phyloP scores from a whole-genome alignment of 2,329 filamentous ascomycete genomes.

The Macrophomina phaseolina region DNA sequence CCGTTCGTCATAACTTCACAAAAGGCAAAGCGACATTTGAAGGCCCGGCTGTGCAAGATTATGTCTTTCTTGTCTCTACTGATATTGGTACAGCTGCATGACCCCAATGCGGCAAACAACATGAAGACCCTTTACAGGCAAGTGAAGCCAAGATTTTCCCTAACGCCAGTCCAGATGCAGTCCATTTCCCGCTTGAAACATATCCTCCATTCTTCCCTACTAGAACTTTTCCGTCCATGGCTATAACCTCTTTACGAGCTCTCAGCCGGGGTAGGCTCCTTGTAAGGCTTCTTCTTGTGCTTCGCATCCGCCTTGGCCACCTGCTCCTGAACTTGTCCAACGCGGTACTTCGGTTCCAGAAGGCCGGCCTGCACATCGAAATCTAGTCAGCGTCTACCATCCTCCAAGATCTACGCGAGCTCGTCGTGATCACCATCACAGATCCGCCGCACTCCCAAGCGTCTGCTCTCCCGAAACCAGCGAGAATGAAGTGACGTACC shows the following conservation, averaged over 20 bases:
- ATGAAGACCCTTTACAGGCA: not conserved
- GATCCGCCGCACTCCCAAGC: no score
- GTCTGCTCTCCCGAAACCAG: not conserved
- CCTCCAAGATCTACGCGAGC: not conserved
- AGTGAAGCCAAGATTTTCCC: not conserved
- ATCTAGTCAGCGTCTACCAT: not conserved
- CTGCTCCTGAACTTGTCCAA: conserved; percentile 40
- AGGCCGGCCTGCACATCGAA: conserved; percentile 38
- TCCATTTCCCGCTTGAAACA: not conserved
- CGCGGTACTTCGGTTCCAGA: conserved; percentile 44
- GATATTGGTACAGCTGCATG: conserved; percentile 18
- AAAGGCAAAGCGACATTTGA: no score
- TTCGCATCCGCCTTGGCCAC: conserved; percentile 38
- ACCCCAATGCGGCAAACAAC: conserved; percentile 7
- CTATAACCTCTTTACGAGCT: not conserved
- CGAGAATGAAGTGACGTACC: conserved; percentile 56
- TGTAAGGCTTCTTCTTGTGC: not conserved
- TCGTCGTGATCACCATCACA: no score
- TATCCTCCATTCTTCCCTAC: not conserved
- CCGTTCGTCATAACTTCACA: no score
- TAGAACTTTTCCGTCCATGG: not conserved
- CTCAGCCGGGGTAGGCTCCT: not conserved
- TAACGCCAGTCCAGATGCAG: conserved; percentile 21
- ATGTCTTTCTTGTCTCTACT: conserved; percentile 2
- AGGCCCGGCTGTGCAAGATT: no score